A percentile compares a stretch with the other conserved stretches of the same genome.
phyloP scores from a whole-genome alignment of 2,329 filamentous ascomycete genomes.

The Scedosporium boydii region DNA sequence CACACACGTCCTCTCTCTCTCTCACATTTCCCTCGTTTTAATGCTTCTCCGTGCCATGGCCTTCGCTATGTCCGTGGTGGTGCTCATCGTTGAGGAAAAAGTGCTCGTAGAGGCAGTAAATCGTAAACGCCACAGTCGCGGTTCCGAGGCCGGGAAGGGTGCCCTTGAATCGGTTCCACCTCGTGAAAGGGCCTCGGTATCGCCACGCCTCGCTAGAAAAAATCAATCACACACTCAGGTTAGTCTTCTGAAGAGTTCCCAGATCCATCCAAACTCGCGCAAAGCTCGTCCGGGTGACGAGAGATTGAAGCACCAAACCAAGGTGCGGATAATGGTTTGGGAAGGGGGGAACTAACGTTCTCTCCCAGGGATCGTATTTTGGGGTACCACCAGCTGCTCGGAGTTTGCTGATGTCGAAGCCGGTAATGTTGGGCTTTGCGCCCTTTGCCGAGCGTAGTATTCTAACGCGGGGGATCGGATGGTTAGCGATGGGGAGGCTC shows the following conservation, averaged over 20 bases:
- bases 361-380: constrained; percentile 58
- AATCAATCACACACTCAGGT: neutral
- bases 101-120: constrained; percentile 84
- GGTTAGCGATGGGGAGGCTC: neutral
- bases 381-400: constrained; percentile 57
- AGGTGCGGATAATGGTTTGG: neutral
- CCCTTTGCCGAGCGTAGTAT: constrained; percentile 42
- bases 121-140: constrained; percentile 81
- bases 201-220: constrained; percentile 78
- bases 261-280: neutral
- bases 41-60: constrained; percentile 49
- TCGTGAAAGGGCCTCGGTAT: constrained; percentile 79
- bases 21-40: constrained; percentile 20
- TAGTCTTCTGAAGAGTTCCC: neutral
- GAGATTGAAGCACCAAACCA: neutral
- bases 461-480: constrained; percentile 15
- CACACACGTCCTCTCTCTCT: neutral
- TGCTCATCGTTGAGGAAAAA: constrained; percentile 71
- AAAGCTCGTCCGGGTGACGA: no score
- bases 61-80: constrained; percentile 34
- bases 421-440: constrained; percentile 69
- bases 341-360: constrained; percentile 31
- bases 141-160: constrained; percentile 87
- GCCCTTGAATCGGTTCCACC: constrained; percentile 80
- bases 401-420: constrained; percentile 81